These are phyloP conservation scores for Fraxinus baroniana DNA, from an alignment of 305 asterid genomes.

Conservation along the genomic window DNA sequence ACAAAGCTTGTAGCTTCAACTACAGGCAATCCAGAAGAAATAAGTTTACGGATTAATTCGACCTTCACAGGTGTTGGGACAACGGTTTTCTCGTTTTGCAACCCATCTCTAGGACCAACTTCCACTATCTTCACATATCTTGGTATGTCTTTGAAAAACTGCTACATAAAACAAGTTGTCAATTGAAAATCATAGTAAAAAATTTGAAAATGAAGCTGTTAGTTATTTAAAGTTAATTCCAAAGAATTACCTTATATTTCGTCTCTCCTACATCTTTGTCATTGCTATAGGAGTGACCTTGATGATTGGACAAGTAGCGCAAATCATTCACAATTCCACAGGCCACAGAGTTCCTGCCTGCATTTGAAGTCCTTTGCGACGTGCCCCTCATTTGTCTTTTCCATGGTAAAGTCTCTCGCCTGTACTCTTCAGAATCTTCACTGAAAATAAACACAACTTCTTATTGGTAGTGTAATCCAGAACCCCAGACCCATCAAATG, in stretches of 20 bases:
- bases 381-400: conserved; percentile 46
- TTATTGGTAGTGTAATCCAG: conserved; percentile 4
- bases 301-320: conserved; percentile 40
- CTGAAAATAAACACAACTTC: conserved; percentile 42
- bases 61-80: conserved; percentile 83
- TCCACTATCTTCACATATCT: conserved; percentile 86
- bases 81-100: conserved; percentile 78
- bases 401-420: conserved; percentile 52
- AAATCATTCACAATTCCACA: conserved; percentile 48
- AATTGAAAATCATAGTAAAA: conserved; percentile 19
- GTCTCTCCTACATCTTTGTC: conserved; percentile 36
- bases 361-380: conserved; percentile 50
- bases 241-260: conserved; percentile 41
- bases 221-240: not conserved
- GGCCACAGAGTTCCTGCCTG: conserved; percentile 44
- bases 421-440: conserved; percentile 66
- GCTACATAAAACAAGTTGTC: conserved; percentile 23
- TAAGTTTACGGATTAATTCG: conserved; percentile 67
- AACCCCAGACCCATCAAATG: not conserved
- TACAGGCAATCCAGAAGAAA: conserved; percentile 76
- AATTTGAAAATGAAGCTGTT: conserved; percentile 2
- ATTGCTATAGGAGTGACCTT: conserved; percentile 37
- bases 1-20: conserved; percentile 98
- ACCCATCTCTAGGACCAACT: conserved; percentile 96
- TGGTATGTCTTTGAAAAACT: conserved; percentile 72